phyloP scores from a whole-genome alignment of 1,284 basidiomycete species.

The Irpex sp. region DNA sequence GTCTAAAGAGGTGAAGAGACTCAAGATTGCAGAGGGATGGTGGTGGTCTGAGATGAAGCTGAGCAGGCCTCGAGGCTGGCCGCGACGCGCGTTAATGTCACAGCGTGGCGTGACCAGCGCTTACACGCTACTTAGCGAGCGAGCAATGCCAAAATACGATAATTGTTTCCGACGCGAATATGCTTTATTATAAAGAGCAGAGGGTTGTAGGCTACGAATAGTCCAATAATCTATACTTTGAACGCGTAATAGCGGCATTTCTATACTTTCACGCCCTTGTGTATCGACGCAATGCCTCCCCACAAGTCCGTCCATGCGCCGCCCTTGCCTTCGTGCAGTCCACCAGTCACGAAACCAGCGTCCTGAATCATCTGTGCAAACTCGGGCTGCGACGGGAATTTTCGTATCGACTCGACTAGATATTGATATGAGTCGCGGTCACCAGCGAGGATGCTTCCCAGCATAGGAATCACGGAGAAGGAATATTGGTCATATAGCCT shows the following conservation, averaged over 20 bases:
- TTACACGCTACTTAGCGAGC: not conserved
- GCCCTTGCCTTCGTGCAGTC: slow-evolving; percentile 69
- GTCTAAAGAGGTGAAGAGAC: not conserved
- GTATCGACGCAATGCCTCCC: slow-evolving; percentile 83
- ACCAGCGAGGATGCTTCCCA: slow-evolving; percentile 94
- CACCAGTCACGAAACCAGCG: slow-evolving; percentile 81
- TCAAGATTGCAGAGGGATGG: slow-evolving; percentile 5
- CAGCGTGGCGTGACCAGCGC: not conserved
- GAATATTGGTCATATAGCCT: slow-evolving; percentile 96
- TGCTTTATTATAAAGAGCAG: not conserved
- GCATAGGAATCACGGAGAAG: slow-evolving; percentile 91
- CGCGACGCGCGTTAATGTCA: not conserved
- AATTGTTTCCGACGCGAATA: not conserved
- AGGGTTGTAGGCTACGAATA: not conserved
- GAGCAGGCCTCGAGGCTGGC: slow-evolving; percentile 11
- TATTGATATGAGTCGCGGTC: slow-evolving; percentile 97
- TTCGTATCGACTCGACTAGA: slow-evolving; percentile 95
- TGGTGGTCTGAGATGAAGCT: slow-evolving; percentile 12
- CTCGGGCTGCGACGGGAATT: slow-evolving; percentile 87
- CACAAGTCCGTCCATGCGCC: slow-evolving; percentile 87
- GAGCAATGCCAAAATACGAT: too few relatives aligned
- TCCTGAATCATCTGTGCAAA: slow-evolving; percentile 91
- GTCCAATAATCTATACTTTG: not conserved
- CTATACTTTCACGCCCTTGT: slow-evolving; percentile 80
- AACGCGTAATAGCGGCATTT: not conserved